phyloP scores from a whole-genome alignment of 371 early-diverging fungal species.

The Mortierella sp. region DNA sequence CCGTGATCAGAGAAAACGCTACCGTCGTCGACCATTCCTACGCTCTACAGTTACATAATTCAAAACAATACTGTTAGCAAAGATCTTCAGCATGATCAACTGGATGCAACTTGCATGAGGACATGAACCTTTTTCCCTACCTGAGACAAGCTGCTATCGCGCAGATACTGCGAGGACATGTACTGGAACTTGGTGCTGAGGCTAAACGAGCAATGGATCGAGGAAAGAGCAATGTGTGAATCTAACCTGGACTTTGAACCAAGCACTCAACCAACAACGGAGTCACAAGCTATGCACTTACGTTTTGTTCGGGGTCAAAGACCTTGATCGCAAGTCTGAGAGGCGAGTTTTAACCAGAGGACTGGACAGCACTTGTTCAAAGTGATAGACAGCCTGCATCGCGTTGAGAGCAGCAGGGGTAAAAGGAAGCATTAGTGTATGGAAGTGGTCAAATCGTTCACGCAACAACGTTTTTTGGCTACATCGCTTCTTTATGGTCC shows the following conservation, averaged over 20 bases:
- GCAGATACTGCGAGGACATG: conserved; percentile 50
- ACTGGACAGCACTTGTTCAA: conserved; percentile 51
- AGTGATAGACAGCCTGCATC: conserved; percentile 42
- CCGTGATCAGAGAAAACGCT: conserved; percentile 22
- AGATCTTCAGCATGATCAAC: background rate
- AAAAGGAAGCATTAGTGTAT: background rate
- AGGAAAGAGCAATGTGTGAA: background rate
- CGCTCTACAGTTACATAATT: conserved; percentile 24
- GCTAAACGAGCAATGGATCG: conserved; percentile 13
- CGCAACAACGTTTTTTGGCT: too few species aligned
- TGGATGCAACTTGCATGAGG: background rate
- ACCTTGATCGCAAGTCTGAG: conserved; percentile 57
- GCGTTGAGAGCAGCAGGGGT: background rate
- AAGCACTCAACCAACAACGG: background rate
- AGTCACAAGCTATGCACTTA: background rate
- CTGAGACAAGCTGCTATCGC: conserved; percentile 58
- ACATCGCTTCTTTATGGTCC: background rate
- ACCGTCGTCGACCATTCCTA: conserved; percentile 40
- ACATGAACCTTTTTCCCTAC: conserved; percentile 6
- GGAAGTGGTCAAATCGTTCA: too few species aligned
- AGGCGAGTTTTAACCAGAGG: conserved; percentile 58
- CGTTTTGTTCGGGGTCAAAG: conserved; percentile 44
- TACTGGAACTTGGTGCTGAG: conserved; percentile 35
- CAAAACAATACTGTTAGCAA: background rate
- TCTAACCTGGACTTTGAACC: too few species aligned